Percentiles rank a stretch among this genome's conserved stretches.
Evolutionary conservation across 2,329 filamentous ascomycete species (phyloP).

Genomic region (Trichophyton simii): DNA sequence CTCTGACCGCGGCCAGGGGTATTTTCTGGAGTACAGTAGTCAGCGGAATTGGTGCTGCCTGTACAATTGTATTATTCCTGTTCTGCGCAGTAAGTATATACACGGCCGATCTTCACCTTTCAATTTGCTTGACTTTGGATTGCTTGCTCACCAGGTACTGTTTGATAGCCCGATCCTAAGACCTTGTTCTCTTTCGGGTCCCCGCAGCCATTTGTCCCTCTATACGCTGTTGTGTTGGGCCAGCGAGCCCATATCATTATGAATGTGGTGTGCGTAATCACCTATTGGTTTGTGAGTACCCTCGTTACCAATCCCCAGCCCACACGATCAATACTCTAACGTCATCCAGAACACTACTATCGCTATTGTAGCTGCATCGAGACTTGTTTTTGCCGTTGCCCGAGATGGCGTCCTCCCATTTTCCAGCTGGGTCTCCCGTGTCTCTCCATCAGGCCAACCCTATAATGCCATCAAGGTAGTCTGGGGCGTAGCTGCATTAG

Average conservation of each 20-base stretch:
- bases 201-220: slow-evolving; percentile 46
- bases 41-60: slow-evolving; percentile 44
- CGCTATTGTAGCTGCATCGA: slow-evolving; percentile 46
- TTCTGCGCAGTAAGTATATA: slow-evolving; percentile 40
- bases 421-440: slow-evolving; percentile 45
- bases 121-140: background rate
- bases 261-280: slow-evolving; percentile 45
- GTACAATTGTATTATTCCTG: slow-evolving; percentile 46
- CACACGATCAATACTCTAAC: background rate
- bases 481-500: slow-evolving; percentile 41
- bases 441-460: slow-evolving; percentile 44
- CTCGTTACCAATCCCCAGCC: background rate
- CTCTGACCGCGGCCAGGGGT: slow-evolving; percentile 42
- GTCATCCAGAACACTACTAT: slow-evolving; percentile 44
- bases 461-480: slow-evolving; percentile 49
- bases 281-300: slow-evolving; percentile 39
- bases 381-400: slow-evolving; percentile 51
- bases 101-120: too few relatives aligned
- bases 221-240: slow-evolving; percentile 46
- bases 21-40: slow-evolving; percentile 50
- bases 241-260: slow-evolving; percentile 48
- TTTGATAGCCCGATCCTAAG: slow-evolving; percentile 38
- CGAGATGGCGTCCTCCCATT: slow-evolving; percentile 49
- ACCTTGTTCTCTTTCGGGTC: slow-evolving; percentile 43
- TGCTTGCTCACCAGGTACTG: slow-evolving; percentile 8